Percentiles rank a stretch among this genome's conserved stretches.
phyloP scores from a whole-genome alignment of 2,329 filamentous ascomycete species.

The Cercospora brassicicola region DNA sequence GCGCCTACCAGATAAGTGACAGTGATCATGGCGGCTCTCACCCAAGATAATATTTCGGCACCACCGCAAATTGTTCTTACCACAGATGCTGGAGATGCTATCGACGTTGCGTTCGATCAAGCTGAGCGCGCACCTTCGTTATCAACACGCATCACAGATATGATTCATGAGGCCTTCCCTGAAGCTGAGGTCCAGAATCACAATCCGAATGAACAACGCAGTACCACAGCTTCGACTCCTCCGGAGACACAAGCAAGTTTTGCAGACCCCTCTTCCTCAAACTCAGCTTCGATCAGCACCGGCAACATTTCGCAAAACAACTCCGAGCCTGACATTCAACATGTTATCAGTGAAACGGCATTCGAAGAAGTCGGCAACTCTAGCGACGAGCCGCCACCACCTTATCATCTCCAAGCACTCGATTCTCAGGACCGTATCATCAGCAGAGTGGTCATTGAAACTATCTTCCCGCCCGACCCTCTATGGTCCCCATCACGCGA shows the following conservation, averaged over 20 bases:
- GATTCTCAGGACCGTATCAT: not conserved
- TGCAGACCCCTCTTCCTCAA: too few relatives aligned
- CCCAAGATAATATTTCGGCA: not conserved
- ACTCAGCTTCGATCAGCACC: too few relatives aligned
- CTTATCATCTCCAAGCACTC: not conserved
- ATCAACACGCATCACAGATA: not conserved
- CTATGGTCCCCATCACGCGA: not conserved
- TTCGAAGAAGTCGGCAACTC: too few relatives aligned
- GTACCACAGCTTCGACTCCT: too few relatives aligned
- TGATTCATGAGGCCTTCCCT: not conserved
- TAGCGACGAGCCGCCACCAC: not conserved
- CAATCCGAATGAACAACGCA: too few relatives aligned
- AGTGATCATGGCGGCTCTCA: not conserved
- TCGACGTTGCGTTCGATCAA: not conserved
- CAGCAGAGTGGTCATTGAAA: not conserved
- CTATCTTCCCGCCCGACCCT: not conserved
- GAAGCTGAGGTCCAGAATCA: not conserved
- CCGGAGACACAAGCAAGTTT: too few relatives aligned
- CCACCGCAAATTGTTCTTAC: not conserved
- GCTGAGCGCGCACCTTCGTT: not conserved
- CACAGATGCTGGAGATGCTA: not conserved
- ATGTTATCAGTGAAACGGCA: not conserved
- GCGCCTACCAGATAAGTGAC: not conserved
- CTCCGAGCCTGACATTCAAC: not conserved
- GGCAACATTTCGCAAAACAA: too few relatives aligned